Percentiles rank a stretch among this genome's conserved stretches.
These are phyloP conservation scores for Endoconidiophora polonica DNA, from an alignment of 2,329 filamentous ascomycete genomes.

Conservation along the genomic window DNA sequence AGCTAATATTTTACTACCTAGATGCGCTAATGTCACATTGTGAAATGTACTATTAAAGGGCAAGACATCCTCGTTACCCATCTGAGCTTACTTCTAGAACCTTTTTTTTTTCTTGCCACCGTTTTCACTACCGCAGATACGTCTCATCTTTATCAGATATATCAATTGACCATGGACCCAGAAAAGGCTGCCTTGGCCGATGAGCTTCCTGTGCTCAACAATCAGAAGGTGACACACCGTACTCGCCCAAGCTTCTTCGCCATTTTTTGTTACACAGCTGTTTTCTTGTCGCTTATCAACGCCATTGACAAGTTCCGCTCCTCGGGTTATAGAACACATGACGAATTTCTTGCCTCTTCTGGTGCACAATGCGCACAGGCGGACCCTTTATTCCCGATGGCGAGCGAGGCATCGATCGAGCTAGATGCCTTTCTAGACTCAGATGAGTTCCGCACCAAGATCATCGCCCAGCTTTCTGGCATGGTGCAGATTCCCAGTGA, in stretches of 20 bases:
- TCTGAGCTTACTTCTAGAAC: too few species aligned
- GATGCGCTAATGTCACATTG: too few species aligned
- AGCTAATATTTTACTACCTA: too few species aligned
- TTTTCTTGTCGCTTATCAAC: not conserved
- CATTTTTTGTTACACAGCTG: not conserved
- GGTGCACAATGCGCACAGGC: constrained; percentile 20
- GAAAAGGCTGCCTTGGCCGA: constrained; percentile 1
- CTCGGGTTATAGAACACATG: not conserved
- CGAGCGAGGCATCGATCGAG: constrained; percentile 17
- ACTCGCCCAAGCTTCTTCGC: too few species aligned
- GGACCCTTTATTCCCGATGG: constrained; percentile 19
- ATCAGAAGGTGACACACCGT: too few species aligned
- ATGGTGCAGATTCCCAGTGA: constrained; percentile 38
- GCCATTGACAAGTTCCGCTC: not conserved
- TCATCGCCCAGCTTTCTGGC: constrained; percentile 23
- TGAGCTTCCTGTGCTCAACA: not conserved
- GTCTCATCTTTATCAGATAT: too few species aligned
- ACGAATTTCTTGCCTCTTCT: not conserved
- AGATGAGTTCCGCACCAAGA: constrained; percentile 20
- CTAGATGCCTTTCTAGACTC: constrained; percentile 21
- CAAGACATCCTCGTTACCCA: not conserved
- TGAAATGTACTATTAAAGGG: too few species aligned
- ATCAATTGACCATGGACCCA: not conserved
- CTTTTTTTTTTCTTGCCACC: too few species aligned
- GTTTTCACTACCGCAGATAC: too few species aligned